Base-by-base conservation (phyloP, 2,329 filamentous ascomycete species). In the Aspergillus ibericus region DNA sequence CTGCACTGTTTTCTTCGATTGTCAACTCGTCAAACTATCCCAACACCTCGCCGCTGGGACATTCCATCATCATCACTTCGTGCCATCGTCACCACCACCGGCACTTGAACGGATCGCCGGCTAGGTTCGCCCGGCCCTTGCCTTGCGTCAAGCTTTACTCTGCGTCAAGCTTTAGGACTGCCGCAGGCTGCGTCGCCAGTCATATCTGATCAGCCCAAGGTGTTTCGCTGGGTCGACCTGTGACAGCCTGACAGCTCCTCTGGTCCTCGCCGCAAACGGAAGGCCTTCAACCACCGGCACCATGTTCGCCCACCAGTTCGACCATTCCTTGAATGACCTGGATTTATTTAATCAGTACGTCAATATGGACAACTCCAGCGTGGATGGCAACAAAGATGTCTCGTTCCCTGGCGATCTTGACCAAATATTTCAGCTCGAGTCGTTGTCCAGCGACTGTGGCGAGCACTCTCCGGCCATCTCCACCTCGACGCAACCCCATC, bases 291-390 rank as follows among this genome's bases (percentile, higher is more conserved):
- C 60, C 72, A 75, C 18, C 52, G 46, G 18, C 67, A 80, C 82
- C 57, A 81, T 81, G 77, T 79, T 82, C 65, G 74, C 75, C 60
- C 74, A 78, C 64, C 68, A 68, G 55, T 76, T 75, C 52, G 76
- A 81, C 60, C 84, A 86, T 70, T 78, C 84, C 59, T 81, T 81
- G 73, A 82, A 83, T 74, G 82, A 83, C 71, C 78, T 88, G 73
- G 82, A 83, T 71, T 79, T 88, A 73, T 87, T 88, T 78, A 83
- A 86, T 68, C 81, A 86, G 71, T 87, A 85, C 70, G 79, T 87
- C 72, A 81, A 85, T 64, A 81, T 83, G 73, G 84, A 85, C 60
- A 77, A 81, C 56, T 78, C 81, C 64, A 78, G 78, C 55, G 78
- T 77, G 65, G 77, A 80, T 61, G 74, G 75, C 60, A 73, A 78